These are phyloP conservation scores for Lecanicillium sp. DNA, from an alignment of 2,329 filamentous ascomycete genomes.

Conservation along the genomic window DNA sequence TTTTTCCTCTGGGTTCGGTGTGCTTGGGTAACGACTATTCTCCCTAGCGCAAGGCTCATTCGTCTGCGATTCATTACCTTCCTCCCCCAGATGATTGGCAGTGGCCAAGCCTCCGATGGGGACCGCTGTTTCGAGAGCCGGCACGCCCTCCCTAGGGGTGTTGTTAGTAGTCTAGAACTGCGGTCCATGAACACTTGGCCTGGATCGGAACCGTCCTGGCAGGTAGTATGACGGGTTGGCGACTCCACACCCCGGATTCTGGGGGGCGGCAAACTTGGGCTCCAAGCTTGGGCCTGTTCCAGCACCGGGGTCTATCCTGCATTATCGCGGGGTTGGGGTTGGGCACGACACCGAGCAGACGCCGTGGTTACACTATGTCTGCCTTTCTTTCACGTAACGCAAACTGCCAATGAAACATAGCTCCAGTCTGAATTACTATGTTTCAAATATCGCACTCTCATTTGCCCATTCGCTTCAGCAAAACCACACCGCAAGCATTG, in stretches of 20 bases:
- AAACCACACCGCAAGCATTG: too few relatives aligned
- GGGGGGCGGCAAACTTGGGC: neutral
- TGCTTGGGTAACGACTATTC: too few relatives aligned
- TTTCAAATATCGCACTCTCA: too few relatives aligned
- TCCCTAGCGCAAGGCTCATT: too few relatives aligned
- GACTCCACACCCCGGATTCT: conserved; percentile 12
- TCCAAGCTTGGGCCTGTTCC: neutral
- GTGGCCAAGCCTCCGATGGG: neutral
- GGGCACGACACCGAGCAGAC: neutral
- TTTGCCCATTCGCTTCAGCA: too few relatives aligned
- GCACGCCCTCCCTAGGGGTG: too few relatives aligned
- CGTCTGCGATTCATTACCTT: conserved; percentile 13
- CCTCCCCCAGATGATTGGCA: conserved; percentile 9
- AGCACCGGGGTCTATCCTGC: neutral
- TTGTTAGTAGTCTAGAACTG: conserved; percentile 13
- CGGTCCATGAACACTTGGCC: conserved; percentile 11
- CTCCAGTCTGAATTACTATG: too few relatives aligned
- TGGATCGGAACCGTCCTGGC: conserved; percentile 9
- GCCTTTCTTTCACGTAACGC: neutral
- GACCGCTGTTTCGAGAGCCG: neutral
- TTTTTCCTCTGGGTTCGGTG: conserved; percentile 13
- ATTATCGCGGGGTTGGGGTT: neutral
- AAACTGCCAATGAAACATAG: too few relatives aligned
- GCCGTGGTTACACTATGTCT: neutral
- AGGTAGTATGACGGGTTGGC: neutral